Evolutionary conservation across 179 eudicot species (phyloP).

Genomic region (Nepenthes alata): DNA sequence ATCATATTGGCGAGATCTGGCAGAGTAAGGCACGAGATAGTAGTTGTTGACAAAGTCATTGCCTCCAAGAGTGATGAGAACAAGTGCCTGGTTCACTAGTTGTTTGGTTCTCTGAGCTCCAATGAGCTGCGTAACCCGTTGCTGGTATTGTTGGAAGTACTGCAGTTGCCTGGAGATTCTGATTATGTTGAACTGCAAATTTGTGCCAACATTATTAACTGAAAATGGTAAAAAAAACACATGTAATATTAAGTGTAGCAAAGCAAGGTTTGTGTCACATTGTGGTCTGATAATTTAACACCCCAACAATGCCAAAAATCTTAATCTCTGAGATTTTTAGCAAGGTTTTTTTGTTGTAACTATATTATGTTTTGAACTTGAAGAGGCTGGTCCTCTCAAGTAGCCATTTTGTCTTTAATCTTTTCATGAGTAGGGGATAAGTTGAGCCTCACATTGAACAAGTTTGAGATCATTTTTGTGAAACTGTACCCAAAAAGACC

Average conservation of each 20-base stretch:
- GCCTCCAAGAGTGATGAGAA: constrained; percentile 33
- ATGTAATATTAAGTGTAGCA: background rate
- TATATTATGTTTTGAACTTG: no score
- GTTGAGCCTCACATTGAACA: no score
- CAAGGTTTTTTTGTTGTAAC: no score
- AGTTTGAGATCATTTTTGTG: no score
- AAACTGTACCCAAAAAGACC: background rate
- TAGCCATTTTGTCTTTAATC: no score
- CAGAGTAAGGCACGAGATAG: constrained; percentile 24
- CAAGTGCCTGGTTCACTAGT: constrained; percentile 24
- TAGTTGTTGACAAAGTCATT: constrained; percentile 42
- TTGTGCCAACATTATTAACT: background rate
- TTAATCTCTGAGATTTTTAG: no score
- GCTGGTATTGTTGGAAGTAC: constrained; percentile 29
- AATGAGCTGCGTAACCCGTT: constrained; percentile 19
- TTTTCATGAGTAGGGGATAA: no score
- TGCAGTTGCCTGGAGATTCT: constrained; percentile 23
- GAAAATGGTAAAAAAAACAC: background rate
- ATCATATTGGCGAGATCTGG: constrained; percentile 22
- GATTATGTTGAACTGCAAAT: constrained; percentile 29
- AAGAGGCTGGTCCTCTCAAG: no score
- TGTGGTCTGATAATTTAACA: background rate
- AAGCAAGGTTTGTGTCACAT: background rate
- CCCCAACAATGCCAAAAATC: no score
- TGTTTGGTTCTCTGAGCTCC: constrained; percentile 12